Base-by-base conservation (phyloP, 1,284 basidiomycete species). In the Puccinia coronata region DNA sequence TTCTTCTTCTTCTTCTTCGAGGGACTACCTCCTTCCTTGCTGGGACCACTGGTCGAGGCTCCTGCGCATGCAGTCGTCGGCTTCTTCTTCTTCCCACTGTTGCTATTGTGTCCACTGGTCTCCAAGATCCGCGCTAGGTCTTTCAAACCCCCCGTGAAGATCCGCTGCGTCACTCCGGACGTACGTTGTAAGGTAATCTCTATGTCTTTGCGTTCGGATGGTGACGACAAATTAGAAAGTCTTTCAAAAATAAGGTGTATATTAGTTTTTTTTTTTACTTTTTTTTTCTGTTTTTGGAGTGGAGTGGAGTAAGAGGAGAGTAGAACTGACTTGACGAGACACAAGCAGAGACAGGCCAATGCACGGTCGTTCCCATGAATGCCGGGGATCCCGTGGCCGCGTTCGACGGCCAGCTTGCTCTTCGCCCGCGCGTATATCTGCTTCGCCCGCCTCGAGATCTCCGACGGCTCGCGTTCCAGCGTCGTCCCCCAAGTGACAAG, bases 161-260 rank as follows among this genome's bases (percentile, higher is more conserved):
- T 34, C 8, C 39, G 20, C 20, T 53, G 20, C 18, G 51, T 23
- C 2, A 80, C 78, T 1, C 78, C 78, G n/a, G 78, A 80, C 16
- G 55, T 59, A 34, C 78, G 78, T 72, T 80, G 78, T n/a, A 80
- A 70, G 14, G 78, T 57, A 18, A 69, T 72, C 59, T 80, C 69
- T 9, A 72, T 16, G n/a, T 23, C 55, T 43, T 72, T 71, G 1
- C 63, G 61, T 31, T 79, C 65, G 16, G 49, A n/a, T n/a, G n/a
- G n/a, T n/a, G n/a, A n/a, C n/a, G n/a, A n/a, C n/a, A n/a, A n/a
- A n/a, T n/a, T n/a, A n/a, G n/a, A n/a, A n/a, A n/a, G n/a, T n/a
- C n/a, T n/a, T n/a, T n/a, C n/a, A n/a, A n/a, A n/a, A n/a, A n/a
- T n/a, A n/a, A n/a, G n/a, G n/a, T n/a, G n/a, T n/a, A n/a, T n/a